Base-by-base conservation (phyloP, 352 stramenopile species). In the Globisporangium nagaii region DNA sequence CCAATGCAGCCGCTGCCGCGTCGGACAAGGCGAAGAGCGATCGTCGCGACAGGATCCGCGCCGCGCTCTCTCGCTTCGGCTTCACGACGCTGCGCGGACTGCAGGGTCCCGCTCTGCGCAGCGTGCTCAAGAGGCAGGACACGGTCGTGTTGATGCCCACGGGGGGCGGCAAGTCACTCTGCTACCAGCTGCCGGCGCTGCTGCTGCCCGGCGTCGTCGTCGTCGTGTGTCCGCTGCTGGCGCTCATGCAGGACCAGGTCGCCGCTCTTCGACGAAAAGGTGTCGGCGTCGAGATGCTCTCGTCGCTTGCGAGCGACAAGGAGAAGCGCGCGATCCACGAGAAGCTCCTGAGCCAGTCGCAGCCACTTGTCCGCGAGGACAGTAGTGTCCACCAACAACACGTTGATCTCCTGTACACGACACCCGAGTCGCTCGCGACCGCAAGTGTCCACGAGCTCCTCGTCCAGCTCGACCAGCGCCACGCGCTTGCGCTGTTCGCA, bases 91-190 rank as follows among this genome's bases (percentile, higher is more conserved):
- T 85, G 36, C 70, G 74, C 5, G 63, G 76, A 2, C 53, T 81
- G 0, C 73, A 85, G 25, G 73, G 60, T 2, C 54, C 70, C 2
- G 74, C 70, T 28, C 31, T 85, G 46, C 70, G 71, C 15, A 70
- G 65, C 24, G 74, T 82, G 42, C 43, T 85, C 11, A 63, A 55
- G 3, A 56, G 57, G 25, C 70, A 78, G 36, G 66, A 87, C 63
- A 67, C 75, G 15, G 47, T 98, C 13, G 73, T 98, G 32, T 79
- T 99, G 8, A 89, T 98, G 62, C 92, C 96, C n/a, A 99, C 97
- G 12, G 96, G 97, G 6, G 93, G 93, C 30, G 97, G 96, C 53
- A 99, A 99, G 68, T 98, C 87, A 34, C 75, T 99, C 13, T 98
- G 92, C 65, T 99, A 98, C 65, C 93, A 98, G 43, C 67, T 99